Conservation (phyloP, 495 filamentous ascomycete genomes). For the Daldinia concentrica region DNA sequence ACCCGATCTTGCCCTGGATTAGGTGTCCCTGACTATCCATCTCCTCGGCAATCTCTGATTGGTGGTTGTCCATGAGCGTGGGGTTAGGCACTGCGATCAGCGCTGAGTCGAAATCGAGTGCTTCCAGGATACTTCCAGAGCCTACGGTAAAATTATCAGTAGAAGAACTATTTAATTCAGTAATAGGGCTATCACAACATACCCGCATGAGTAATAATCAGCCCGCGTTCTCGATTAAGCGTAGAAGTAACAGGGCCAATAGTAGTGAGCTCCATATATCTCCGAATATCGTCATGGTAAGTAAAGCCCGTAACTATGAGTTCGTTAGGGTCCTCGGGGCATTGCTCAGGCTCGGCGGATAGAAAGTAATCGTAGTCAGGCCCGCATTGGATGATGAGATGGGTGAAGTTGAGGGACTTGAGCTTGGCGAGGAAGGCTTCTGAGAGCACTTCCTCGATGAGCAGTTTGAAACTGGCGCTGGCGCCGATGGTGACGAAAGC, state of each 20-base stretch:
- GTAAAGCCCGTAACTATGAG: slow-evolving; percentile 38
- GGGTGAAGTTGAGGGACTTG: slow-evolving; percentile 63
- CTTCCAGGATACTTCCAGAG: slow-evolving; percentile 88
- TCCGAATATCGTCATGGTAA: slow-evolving; percentile 12
- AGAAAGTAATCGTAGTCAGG: slow-evolving; percentile 54
- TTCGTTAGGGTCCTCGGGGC: slow-evolving; percentile 14
- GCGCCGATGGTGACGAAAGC: slow-evolving; percentile 88
- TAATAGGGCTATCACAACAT: slow-evolving; percentile 20
- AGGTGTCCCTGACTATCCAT: slow-evolving; percentile 75
- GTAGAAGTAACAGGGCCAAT: background rate
- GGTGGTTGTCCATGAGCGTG: slow-evolving; percentile 87
- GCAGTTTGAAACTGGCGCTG: slow-evolving; percentile 79
- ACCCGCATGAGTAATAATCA: slow-evolving; percentile 94
- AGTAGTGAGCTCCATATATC: slow-evolving; percentile 10
- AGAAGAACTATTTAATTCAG: background rate
- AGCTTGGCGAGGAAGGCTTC: slow-evolving; percentile 69
- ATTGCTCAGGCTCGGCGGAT: slow-evolving; percentile 9
- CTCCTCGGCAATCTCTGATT: slow-evolving; percentile 82
- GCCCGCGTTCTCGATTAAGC: slow-evolving; percentile 47
- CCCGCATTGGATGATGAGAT: slow-evolving; percentile 81
- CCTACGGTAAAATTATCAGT: slow-evolving; percentile 57
- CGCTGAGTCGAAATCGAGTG: slow-evolving; percentile 69
- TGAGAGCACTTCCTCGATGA: slow-evolving; percentile 72
- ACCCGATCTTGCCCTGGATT: slow-evolving; percentile 72
- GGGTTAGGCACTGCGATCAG: slow-evolving; percentile 89